Evolutionary conservation across 2,329 filamentous ascomycete species (phyloP).

Genomic region (Paraphoma sp.): DNA sequence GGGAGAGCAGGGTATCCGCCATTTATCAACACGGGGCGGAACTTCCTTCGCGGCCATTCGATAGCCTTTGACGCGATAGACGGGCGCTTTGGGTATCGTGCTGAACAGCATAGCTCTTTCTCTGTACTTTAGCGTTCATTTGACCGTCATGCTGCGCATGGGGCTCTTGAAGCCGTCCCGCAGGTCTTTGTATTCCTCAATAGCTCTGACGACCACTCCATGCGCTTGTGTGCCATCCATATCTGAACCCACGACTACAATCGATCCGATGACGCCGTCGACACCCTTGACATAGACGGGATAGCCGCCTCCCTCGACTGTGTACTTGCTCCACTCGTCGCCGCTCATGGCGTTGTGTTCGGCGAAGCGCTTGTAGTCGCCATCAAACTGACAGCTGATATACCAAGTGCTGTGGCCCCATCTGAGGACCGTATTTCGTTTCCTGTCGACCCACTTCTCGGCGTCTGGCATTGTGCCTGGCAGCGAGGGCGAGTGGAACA

Average conservation of each 20-base stretch:
- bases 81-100: constrained; percentile 41
- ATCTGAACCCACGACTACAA: constrained; percentile 70
- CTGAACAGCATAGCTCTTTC: constrained; percentile 17
- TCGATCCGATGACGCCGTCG: constrained; percentile 76
- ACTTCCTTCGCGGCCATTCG: constrained; percentile 40
- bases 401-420: constrained; percentile 76
- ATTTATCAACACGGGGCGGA: constrained; percentile 44
- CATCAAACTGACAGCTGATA: constrained; percentile 72
- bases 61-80: constrained; percentile 43
- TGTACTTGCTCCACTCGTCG: constrained; percentile 67
- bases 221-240: constrained; percentile 81
- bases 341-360: constrained; percentile 66
- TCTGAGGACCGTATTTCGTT: constrained; percentile 73
- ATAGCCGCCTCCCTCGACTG: constrained; percentile 79
- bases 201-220: constrained; percentile 73
- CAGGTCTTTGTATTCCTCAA: constrained; percentile 60
- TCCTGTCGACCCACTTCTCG: constrained; percentile 68
- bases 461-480: constrained; percentile 74
- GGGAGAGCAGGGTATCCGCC: constrained; percentile 26
- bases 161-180: constrained; percentile 43
- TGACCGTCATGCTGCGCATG: constrained; percentile 41
- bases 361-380: constrained; percentile 70
- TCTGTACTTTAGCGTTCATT: constrained; percentile 35
- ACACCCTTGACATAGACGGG: constrained; percentile 75
- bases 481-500: constrained; percentile 75